Base-by-base conservation (phyloP, 345 rosid species). In the Populus deltoides region DNA sequence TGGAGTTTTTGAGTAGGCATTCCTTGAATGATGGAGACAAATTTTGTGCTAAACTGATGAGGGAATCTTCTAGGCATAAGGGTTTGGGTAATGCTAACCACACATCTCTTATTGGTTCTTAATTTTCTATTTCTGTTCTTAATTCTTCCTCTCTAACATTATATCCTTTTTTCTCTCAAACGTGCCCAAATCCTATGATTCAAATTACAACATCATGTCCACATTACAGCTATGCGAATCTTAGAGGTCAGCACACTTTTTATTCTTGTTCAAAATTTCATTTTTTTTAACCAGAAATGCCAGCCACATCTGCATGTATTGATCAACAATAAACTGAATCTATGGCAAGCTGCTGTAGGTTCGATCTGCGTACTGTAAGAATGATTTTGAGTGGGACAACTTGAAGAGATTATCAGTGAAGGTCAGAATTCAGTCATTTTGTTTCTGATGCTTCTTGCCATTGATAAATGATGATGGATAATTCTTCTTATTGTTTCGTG, bases 351-450 rank as follows among this genome's bases (percentile, higher is more conserved):
- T 63, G 22, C 43, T 17, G 41, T 53, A 93, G 98, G 98, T 94
- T 45, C 90, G 95, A 33, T 89, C 97, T 33, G 94, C 94, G 22
- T 93, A 94, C 24, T 89, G 94, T 75, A 90, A 93, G 79, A 81
- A 71, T n/a, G 97, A 93, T 85, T 94, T 94, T 22, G 97, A 93
- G 83, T 89, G 97, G 97, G 97, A 90, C 77, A 93, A 93, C 78
- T 45, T 91, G 80, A 73, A 87, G 76, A 86, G 87, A 33, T 81
- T 94, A 29, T 81, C 93, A 69, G 62, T 81, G 49, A 84, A 90
- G 91, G 97, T 91, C 53, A 77, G 73, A 24, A 24, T 76, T 70
- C 67, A 36, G 67, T 4, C 29, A 5, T 33, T 41, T 22, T 10
- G 2, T 51, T 29, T 49, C 25, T 18, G 41, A 1, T 51, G 33